Percentiles rank a stretch among this genome's conserved stretches.
phyloP scores from a whole-genome alignment of 805 yeast genomes.

The Teunomyces kruisii region DNA sequence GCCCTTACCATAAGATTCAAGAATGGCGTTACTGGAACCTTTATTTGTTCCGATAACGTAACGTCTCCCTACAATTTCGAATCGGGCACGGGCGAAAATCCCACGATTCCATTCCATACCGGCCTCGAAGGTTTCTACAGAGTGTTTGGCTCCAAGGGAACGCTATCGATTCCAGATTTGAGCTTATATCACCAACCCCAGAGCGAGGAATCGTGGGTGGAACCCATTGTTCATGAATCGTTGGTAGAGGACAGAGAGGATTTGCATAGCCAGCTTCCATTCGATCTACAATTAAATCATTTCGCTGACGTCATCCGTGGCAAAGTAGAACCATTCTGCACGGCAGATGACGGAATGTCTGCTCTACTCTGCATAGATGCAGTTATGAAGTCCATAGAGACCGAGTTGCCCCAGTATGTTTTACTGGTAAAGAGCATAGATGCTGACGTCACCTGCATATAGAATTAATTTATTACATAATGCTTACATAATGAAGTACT shows the following conservation, averaged over 20 bases:
- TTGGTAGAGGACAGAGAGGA: slow-evolving; percentile 11
- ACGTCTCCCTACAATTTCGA: slow-evolving; percentile 42
- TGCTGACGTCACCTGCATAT: slow-evolving; percentile 5
- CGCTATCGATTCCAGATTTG: slow-evolving; percentile 41
- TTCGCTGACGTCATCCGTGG: slow-evolving; percentile 36
- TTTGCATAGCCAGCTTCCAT: slow-evolving; percentile 20
- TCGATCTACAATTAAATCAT: slow-evolving; percentile 40
- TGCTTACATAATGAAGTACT: neutral
- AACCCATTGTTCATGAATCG: slow-evolving; percentile 20
- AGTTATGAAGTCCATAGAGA: slow-evolving; percentile 29
- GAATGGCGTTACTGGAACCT: slow-evolving; percentile 41
- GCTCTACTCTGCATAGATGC: slow-evolving; percentile 38
- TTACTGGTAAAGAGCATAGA: slow-evolving; percentile 9
- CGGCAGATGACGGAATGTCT: slow-evolving; percentile 34
- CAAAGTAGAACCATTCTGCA: slow-evolving; percentile 23
- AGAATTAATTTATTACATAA: neutral
- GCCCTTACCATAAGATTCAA: slow-evolving; percentile 37
- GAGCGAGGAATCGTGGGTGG: slow-evolving; percentile 26
- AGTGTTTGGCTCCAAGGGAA: slow-evolving; percentile 39
- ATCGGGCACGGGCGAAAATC: slow-evolving; percentile 45
- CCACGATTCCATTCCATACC: slow-evolving; percentile 34
- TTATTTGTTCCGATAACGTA: slow-evolving; percentile 42
- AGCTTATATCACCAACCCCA: slow-evolving; percentile 34
- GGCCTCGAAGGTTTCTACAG: slow-evolving; percentile 36
- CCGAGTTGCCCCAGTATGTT: slow-evolving; percentile 27